phyloP scores from a whole-genome alignment of 2,329 filamentous ascomycete species.

The Colletotrichum kahawae region DNA sequence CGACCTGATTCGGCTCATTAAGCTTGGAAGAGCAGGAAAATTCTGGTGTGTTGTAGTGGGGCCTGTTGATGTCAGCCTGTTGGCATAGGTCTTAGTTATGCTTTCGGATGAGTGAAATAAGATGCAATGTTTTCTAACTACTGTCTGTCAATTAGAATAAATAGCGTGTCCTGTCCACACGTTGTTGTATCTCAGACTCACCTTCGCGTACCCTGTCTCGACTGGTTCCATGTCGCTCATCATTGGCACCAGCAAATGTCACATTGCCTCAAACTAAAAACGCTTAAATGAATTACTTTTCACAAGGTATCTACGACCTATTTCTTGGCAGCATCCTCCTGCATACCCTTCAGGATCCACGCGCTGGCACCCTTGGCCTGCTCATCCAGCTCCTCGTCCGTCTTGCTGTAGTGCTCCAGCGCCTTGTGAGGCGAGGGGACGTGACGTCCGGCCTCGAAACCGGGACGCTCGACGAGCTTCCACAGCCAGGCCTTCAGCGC shows the following conservation, averaged over 20 bases:
- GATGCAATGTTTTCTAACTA: not conserved
- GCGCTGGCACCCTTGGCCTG: slow-evolving; percentile 49
- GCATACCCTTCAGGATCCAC: slow-evolving; percentile 76
- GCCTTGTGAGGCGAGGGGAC: slow-evolving; percentile 72
- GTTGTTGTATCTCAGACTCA: not conserved
- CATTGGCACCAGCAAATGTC: not conserved
- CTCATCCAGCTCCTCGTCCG: slow-evolving; percentile 61
- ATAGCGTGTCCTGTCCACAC: not conserved
- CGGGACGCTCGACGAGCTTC: slow-evolving; percentile 70
- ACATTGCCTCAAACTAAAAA: not conserved
- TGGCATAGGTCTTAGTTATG: not conserved
- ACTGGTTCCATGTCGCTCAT: not conserved
- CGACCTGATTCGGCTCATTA: not conserved
- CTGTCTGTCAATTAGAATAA: not conserved
- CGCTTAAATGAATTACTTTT: not conserved
- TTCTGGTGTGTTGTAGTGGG: not conserved
- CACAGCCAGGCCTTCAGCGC: slow-evolving; percentile 79
- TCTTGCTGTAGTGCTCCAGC: slow-evolving; percentile 48
- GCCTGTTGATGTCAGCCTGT: not conserved
- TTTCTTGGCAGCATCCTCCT: slow-evolving; percentile 63
- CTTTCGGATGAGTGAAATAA: not conserved
- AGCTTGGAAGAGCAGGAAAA: rapidly evolving
- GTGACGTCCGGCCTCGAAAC: slow-evolving; percentile 76
- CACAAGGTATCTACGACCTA: not conserved
- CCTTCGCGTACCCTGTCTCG: not conserved